Evolutionary conservation across 495 filamentous ascomycete species (phyloP).

Genomic region (Xylaria intraflava): DNA sequence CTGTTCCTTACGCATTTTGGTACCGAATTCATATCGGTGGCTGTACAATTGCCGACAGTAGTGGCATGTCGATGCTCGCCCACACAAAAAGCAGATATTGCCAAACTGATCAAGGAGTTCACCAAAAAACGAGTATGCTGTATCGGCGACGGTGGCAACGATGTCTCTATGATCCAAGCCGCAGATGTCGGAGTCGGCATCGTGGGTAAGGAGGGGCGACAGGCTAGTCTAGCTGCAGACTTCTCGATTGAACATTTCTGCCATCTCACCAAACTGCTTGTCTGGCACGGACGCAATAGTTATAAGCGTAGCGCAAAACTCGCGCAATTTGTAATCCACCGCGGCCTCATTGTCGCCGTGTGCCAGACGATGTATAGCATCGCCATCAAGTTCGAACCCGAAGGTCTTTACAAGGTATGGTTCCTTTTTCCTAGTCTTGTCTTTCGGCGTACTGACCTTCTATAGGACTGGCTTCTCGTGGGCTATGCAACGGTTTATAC

Average conservation of each 20-base stretch:
- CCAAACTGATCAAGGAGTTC: constrained; percentile 79
- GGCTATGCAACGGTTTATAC: constrained; percentile 97
- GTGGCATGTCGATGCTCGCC: constrained; percentile 96
- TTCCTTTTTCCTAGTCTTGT: background rate
- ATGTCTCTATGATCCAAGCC: constrained; percentile 98
- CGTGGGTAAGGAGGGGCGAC: constrained; percentile 93
- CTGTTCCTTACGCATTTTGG: constrained; percentile 78
- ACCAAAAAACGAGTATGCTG: constrained; percentile 93
- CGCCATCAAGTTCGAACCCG: constrained; percentile 81
- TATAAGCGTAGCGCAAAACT: constrained; percentile 96
- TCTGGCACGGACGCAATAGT: constrained; percentile 96
- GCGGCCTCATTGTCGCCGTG: constrained; percentile 87
- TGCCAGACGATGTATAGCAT: constrained; percentile 98
- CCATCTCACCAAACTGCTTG: constrained; percentile 91
- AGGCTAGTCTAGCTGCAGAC: constrained; percentile 90
- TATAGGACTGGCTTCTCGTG: constrained; percentile 86
- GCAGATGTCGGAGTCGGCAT: constrained; percentile 97
- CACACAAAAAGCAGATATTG: constrained; percentile 93
- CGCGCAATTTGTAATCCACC: constrained; percentile 96
- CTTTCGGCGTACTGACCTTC: constrained; percentile 15
- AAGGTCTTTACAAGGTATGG: constrained; percentile 74
- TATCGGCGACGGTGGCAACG: constrained; percentile 96
- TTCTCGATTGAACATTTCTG: constrained; percentile 94
- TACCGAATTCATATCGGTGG: constrained; percentile 76
- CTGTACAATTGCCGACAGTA: constrained; percentile 83